phyloP scores from a whole-genome alignment of 2,329 filamentous ascomycete species.

The Neonectria hederae region DNA sequence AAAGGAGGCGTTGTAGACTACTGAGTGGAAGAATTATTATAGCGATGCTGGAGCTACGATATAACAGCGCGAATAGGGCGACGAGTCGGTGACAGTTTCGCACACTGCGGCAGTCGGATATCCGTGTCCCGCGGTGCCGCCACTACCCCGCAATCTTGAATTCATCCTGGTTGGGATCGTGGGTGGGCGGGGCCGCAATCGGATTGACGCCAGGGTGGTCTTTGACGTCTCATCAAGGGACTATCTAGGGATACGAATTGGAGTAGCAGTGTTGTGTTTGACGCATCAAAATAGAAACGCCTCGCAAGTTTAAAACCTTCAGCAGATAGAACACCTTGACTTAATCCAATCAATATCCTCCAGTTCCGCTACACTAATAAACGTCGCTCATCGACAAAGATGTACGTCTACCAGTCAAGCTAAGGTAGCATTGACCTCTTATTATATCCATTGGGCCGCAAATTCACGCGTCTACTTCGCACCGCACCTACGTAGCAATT shows the following conservation, averaged over 20 bases:
- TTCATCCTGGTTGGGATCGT: background rate
- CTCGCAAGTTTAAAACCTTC: too few relatives aligned
- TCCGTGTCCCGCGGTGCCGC: background rate
- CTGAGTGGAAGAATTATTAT: background rate
- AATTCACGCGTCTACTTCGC: background rate
- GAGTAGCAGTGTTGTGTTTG: too few relatives aligned
- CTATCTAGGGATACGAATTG: background rate
- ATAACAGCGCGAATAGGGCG: background rate
- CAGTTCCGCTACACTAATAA: too few relatives aligned
- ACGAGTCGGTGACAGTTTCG: background rate
- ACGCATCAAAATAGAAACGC: too few relatives aligned
- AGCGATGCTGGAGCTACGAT: background rate
- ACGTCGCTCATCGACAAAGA: too few relatives aligned
- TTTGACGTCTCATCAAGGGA: background rate
- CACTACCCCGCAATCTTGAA: slow-evolving; percentile 13
- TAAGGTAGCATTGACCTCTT: too few relatives aligned
- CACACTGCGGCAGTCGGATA: background rate
- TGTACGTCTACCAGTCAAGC: too few relatives aligned
- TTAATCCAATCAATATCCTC: background rate
- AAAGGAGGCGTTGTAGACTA: background rate
- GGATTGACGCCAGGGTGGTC: background rate
- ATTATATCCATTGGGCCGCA: background rate
- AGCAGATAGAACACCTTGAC: background rate
- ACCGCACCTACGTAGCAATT: background rate
- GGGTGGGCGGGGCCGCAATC: background rate